Percentiles rank a stretch among this genome's conserved stretches.
phyloP scores from a whole-genome alignment of 2,329 filamentous ascomycete genomes.

The Fusarium bactridioides region DNA sequence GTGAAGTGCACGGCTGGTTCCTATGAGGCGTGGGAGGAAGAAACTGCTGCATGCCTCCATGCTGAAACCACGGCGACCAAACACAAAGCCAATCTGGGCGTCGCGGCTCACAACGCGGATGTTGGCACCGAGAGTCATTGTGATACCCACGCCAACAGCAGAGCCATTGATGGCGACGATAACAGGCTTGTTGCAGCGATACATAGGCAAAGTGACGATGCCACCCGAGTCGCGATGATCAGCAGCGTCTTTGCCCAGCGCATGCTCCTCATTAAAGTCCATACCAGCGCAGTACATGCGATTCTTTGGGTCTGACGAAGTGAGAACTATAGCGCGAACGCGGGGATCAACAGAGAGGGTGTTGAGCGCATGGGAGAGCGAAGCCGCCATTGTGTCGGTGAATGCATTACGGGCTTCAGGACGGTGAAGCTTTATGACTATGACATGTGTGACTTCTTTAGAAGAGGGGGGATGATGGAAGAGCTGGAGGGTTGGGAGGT shows the following conservation, averaged over 20 bases:
- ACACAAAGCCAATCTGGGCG: conserved; percentile 78
- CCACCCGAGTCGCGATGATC: conserved; percentile 61
- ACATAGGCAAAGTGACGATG: conserved; percentile 61
- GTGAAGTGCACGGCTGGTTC: conserved; percentile 68
- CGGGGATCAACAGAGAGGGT: conserved; percentile 61
- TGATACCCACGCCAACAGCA: conserved; percentile 68
- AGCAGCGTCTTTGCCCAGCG: conserved; percentile 37
- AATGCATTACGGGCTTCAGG: conserved; percentile 75
- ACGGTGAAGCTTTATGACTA: conserved; percentile 69
- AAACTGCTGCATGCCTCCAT: conserved; percentile 77
- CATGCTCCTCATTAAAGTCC: conserved; percentile 55
- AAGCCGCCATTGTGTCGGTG: conserved; percentile 68
- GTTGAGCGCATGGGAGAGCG: conserved; percentile 63
- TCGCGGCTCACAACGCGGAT: conserved; percentile 61
- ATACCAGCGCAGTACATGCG: conserved; percentile 66
- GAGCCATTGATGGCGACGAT: conserved; percentile 66
- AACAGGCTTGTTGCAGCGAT: conserved; percentile 65
- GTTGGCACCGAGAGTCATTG: conserved; percentile 65
- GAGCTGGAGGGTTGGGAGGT: conserved; percentile 55
- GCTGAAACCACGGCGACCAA: conserved; percentile 72
- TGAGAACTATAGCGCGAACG: conserved; percentile 63
- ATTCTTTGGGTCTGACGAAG: conserved; percentile 58
- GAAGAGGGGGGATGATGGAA: conserved; percentile 60
- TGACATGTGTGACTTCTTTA: conserved; percentile 64
- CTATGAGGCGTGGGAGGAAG: conserved; percentile 76